Base-by-base conservation (phyloP, 805 yeast species). In the Ogataea minuta region DNA sequence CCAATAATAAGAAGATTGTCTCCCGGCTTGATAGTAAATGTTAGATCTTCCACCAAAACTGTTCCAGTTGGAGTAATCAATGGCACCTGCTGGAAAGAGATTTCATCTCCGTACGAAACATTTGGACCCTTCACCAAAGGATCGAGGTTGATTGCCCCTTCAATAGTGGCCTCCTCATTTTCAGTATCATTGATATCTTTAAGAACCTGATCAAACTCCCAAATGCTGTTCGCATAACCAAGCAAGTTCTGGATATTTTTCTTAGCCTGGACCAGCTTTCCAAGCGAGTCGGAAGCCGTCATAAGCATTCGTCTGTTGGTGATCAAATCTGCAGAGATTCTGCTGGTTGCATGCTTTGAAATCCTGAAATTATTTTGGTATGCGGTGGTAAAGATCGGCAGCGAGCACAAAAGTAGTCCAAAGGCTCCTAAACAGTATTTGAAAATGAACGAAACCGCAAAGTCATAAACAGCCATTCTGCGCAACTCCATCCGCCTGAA, bases 381-480 rank as follows among this genome's bases (percentile, higher is more conserved):
- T 4, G 61, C 65, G 2, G 60, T 49, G 4, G 59, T 54, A 57
- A 90, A 90, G 2, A 89, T 84, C 5, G 98, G 97, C 3, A 90
- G 79, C 2, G 96, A 80, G 63, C 97, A 90, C 33, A 90, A 70
- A 1, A 81, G 76, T 44, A 90, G 71, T 9, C 98, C 98, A 23
- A 93, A 87, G 2, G 96, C 98, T 46, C 98, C 98, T 90, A 96
- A 84, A 34, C 88, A 77, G 63, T 90, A 90, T 64, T 90, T 90
- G 45, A 90, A 90, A 38, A 88, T 79, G 53, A 89, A 90, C 34
- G 84, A 86, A 50, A 91, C 93, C 2, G 91, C 84, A 50, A 86
- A 76, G 56, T 89, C 89, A 62, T 89, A 91, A 17, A 84, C 60
- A 20, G 91, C 81, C 66, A 70, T 36, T 51, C 85, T 81, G 64